phyloP scores from a whole-genome alignment of 2,329 filamentous ascomycete genomes.

The Monosporascus sp. region DNA sequence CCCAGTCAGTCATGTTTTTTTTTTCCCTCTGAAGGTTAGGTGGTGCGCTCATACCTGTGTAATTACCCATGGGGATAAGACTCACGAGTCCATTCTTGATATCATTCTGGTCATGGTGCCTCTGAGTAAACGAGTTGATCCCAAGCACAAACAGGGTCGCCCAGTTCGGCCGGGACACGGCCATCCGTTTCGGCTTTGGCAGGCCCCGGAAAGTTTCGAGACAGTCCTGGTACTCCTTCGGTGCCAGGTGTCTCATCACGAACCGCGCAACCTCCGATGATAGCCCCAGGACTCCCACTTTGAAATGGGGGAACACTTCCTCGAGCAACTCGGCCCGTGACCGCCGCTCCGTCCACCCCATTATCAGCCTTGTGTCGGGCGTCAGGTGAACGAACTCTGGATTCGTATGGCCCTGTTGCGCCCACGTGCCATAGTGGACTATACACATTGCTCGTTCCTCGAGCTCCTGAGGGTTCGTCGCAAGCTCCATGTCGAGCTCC shows the following conservation, averaged over 20 bases:
- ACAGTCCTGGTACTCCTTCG: neutral
- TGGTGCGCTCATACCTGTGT: neutral
- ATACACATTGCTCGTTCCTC: neutral
- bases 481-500: slow-evolving; percentile 1
- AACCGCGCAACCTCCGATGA: neutral
- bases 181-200: neutral
- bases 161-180: neutral
- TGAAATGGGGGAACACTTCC: neutral
- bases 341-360: neutral
- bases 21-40: neutral
- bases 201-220: neutral
- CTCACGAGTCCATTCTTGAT: slow-evolving; percentile 3
- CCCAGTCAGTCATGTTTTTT: neutral
- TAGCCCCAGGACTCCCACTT: neutral
- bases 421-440: slow-evolving; percentile 1
- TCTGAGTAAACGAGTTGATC: slow-evolving; percentile 2
- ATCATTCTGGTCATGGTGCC: slow-evolving; percentile 1
- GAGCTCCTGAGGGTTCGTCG: neutral
- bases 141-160: slow-evolving; percentile 3
- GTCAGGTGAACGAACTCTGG: neutral
- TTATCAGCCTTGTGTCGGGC: neutral
- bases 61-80: slow-evolving; percentile 2
- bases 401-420: neutral
- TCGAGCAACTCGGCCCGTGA: neutral
- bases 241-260: neutral